Evolutionary conservation across 2,329 filamentous ascomycete species (phyloP).

Genomic region (Nigrograna mackinnonii): DNA sequence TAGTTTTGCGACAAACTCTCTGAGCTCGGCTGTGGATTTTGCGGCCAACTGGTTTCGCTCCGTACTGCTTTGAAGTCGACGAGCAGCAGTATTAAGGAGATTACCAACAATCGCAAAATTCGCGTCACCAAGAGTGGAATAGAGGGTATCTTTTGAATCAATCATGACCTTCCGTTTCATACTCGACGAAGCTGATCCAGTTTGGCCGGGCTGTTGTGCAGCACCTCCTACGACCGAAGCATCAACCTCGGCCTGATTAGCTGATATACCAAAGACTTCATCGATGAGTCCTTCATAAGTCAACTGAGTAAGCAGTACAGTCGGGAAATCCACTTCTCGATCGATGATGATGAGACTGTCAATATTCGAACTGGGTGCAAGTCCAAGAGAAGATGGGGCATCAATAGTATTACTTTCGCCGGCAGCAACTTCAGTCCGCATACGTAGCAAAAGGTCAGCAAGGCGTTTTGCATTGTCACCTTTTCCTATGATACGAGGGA

Average conservation of each 20-base stretch:
- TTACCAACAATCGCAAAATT: conserved; percentile 96
- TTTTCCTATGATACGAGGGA: conserved; percentile 92
- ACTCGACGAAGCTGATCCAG: conserved; percentile 50
- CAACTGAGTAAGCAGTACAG: conserved; percentile 87
- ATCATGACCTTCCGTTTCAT: conserved; percentile 86
- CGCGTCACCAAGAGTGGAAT: conserved; percentile 82
- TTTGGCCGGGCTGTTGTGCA: conserved; percentile 60
- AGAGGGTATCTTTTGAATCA: conserved; percentile 87
- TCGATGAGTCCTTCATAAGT: conserved; percentile 97
- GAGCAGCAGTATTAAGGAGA: conserved; percentile 86
- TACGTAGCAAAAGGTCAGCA: conserved; percentile 82
- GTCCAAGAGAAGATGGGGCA: conserved; percentile 60
- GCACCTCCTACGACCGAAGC: conserved; percentile 83
- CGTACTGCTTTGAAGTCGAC: conserved; percentile 83
- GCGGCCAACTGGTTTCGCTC: conserved; percentile 79
- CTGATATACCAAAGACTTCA: conserved; percentile 86
- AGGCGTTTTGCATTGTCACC: conserved; percentile 91
- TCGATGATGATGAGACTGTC: conserved; percentile 96
- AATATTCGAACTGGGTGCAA: conserved; percentile 83
- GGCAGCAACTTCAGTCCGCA: conserved; percentile 86
- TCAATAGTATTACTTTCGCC: conserved; percentile 70
- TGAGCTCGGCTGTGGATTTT: conserved; percentile 87
- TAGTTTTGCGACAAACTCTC: conserved; percentile 92
- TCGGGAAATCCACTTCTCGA: conserved; percentile 91
- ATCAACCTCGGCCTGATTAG: conserved; percentile 92